Conservation (phyloP, 2,329 filamentous ascomycete genomes). For the Orbilia brochopaga region DNA sequence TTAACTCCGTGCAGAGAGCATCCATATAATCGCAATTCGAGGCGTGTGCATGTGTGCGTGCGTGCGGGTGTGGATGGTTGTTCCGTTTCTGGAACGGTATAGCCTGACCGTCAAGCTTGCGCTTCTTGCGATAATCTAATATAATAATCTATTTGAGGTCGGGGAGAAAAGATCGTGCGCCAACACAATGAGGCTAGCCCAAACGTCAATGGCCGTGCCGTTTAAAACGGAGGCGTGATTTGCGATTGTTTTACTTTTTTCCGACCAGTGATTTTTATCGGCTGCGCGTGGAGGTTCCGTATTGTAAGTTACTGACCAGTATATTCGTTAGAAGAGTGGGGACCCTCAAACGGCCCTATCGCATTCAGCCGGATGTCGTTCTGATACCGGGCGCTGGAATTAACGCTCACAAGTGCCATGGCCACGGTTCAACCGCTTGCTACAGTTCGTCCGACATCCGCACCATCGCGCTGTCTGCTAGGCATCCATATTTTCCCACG, state of each 20-base stretch:
- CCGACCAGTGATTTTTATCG: conserved; percentile 13
- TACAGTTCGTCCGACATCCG: conserved; percentile 1
- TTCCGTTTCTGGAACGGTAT: background rate
- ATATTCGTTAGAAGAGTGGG: conserved; percentile 30
- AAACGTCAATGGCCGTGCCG: conserved; percentile 35
- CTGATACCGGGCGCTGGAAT: conserved; percentile 40
- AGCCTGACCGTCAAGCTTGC: background rate
- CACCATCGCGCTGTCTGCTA: conserved; percentile 44
- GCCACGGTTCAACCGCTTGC: too few relatives aligned
- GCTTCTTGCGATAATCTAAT: conserved; percentile 8
- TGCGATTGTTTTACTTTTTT: conserved; percentile 22
- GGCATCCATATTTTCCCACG: conserved; percentile 50
- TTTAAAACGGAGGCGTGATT: conserved; percentile 49
- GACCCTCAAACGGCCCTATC: conserved; percentile 34
- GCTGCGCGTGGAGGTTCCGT: background rate
- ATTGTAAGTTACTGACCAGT: conserved; percentile 17
- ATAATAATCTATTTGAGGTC: conserved; percentile 3
- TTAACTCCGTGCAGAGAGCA: background rate
- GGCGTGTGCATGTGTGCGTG: too few relatives aligned
- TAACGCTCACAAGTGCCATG: too few relatives aligned
- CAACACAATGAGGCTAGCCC: conserved; percentile 48
- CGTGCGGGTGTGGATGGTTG: too few relatives aligned
- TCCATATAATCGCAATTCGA: too few relatives aligned
- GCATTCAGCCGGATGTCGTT: conserved; percentile 51
- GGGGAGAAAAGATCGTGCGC: conserved; percentile 9